Evolutionary conservation across 2,329 filamentous ascomycete genomes (phyloP).

Genomic region (Colletotrichum magnum): DNA sequence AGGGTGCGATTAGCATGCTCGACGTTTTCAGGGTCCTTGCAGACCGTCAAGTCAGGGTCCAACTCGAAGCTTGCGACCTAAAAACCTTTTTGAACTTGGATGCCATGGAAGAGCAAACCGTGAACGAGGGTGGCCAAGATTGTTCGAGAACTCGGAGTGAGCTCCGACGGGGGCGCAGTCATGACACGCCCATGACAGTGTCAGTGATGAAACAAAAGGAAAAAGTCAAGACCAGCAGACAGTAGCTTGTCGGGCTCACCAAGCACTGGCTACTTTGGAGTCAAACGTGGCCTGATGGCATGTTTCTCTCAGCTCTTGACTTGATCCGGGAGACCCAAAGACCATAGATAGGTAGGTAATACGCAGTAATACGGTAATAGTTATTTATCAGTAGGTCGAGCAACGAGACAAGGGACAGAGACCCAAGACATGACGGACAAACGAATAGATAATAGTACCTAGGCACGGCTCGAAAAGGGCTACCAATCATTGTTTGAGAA

Average conservation of each 20-base stretch:
- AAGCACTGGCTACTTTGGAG: conserved; percentile 18
- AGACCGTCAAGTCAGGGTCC: no score
- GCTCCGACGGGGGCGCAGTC: neutral
- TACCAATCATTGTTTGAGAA: neutral
- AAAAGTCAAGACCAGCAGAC: neutral
- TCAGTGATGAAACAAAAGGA: conserved; percentile 6
- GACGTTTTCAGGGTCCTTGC: no score
- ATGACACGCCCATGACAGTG: neutral
- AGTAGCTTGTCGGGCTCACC: neutral
- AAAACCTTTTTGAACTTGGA: neutral
- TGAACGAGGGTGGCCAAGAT: neutral
- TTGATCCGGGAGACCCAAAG: no score
- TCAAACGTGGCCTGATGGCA: neutral
- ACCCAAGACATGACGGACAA: no score
- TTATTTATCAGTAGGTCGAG: no score
- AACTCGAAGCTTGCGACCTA: no score
- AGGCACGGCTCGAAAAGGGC: neutral
- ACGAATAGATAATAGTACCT: no score
- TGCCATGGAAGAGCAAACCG: neutral
- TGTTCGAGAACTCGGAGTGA: neutral
- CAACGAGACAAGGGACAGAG: neutral
- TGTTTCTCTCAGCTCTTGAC: no score
- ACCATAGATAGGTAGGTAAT: no score
- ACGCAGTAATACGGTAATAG: no score
- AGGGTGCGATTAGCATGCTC: no score